Percentiles rank a stretch among this genome's conserved stretches.
These are phyloP conservation scores for Fusarium xyrophilum DNA, from an alignment of 2,329 filamentous ascomycete genomes.

Conservation along the genomic window DNA sequence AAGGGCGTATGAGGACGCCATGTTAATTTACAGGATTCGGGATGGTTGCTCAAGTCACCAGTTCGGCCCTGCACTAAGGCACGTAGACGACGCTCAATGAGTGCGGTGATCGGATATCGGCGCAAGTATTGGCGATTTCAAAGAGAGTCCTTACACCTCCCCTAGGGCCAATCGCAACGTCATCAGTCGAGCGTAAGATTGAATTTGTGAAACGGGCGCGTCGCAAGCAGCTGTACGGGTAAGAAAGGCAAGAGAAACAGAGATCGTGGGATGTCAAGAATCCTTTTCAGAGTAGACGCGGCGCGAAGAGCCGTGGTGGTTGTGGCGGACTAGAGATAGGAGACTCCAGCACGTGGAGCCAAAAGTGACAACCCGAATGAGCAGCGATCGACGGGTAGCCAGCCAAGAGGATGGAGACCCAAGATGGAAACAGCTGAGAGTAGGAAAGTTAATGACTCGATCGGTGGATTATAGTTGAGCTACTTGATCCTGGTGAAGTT, in stretches of 20 bases:
- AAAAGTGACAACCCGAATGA: constrained; percentile 32
- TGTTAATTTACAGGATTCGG: constrained; percentile 37
- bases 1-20: constrained; percentile 62
- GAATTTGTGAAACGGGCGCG: constrained; percentile 4
- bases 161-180: constrained; percentile 38
- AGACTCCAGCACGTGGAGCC: constrained; percentile 41
- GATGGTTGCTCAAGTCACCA: constrained; percentile 9
- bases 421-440: constrained; percentile 2
- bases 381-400: constrained; percentile 36
- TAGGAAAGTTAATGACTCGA: constrained; percentile 7
- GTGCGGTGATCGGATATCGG: constrained; percentile 30
- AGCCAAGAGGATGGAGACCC: constrained; percentile 6
- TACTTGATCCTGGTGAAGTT: neutral
- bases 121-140: constrained; percentile 28
- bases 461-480: neutral
- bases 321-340: constrained; percentile 37
- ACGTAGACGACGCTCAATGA: neutral
- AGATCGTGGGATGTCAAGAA: constrained; percentile 33
- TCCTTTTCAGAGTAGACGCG: constrained; percentile 17
- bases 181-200: constrained; percentile 33
- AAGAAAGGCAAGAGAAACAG: constrained; percentile 9
- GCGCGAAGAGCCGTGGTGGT: constrained; percentile 29
- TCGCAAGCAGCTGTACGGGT: constrained; percentile 16
- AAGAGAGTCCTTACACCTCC: constrained; percentile 30
- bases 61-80: neutral